Base-by-base conservation (phyloP, 2,329 filamentous ascomycete species). In the Colletotrichum horii region DNA sequence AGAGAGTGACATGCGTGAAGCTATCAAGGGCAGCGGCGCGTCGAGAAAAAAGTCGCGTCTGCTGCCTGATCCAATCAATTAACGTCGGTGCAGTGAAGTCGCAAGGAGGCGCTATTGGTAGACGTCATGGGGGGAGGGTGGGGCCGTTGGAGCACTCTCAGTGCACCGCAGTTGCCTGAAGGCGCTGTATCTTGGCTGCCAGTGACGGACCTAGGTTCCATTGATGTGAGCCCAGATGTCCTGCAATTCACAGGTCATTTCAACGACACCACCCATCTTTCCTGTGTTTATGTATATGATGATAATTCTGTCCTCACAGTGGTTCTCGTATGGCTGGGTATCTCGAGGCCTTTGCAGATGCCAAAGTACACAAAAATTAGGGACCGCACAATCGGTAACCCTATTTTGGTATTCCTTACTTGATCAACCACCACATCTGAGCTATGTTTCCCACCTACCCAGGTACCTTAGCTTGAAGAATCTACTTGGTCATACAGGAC, bases 21-120 rank as follows among this genome's bases (percentile, higher is more conserved):
- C 22, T 28, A 34, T 64, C 61, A n/a, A 24, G 66, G 24, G 66
- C 56, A 32, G 26, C 70, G 70, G 74, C 74, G 74, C 74, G 74
- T 73, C 56, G 22, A 32, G 52, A n/a, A 68, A 74, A 75, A 74
- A 75, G 74, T 76, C 74, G 74, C 70, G 74, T 76, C 74, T 76
- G 73, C 55, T 75, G 73, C 74, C 70, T 74, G 48, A 22, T 22
- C 70, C 73, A 73, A 69, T 74, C 70, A 74, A 69, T 76, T 48
- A 69, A 69, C n/a, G 43, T 52, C 43, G 43, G 43, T 52, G 43
- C 43, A 52, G 58, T 34, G 24, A 68, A 26, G 28, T 67, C 16
- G 14, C 32, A 19, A 24, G 55, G 56, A 8, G 24, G 72, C 70
- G 52, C 36, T 28, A 75, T 71, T 75, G 68, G 72, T 72, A 75